Evolutionary conservation across 768 basidiomycete species (phyloP).

Genomic region (Psilocybe cubensis): DNA sequence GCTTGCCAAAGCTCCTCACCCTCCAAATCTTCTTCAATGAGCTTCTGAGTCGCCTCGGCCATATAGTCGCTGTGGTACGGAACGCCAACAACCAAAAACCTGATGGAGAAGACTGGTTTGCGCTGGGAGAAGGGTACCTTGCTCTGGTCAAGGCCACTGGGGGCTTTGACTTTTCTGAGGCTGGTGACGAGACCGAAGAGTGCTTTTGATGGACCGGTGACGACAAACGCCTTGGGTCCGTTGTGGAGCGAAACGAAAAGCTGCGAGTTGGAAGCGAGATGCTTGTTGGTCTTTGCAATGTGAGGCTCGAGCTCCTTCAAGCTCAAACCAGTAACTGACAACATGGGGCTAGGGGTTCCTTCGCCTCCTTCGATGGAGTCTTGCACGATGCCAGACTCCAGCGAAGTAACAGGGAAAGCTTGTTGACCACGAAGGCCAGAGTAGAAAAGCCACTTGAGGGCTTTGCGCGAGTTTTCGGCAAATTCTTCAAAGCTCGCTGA

Average conservation of each 20-base stretch:
- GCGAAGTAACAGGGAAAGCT: constrained; percentile 88
- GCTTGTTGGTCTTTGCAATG: constrained; percentile 84
- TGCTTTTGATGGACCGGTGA: constrained; percentile 89
- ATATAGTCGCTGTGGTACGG: constrained; percentile 96
- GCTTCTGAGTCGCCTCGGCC: constrained; percentile 69
- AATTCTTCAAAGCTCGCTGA: constrained; percentile 79
- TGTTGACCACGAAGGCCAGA: constrained; percentile 93
- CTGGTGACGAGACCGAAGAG: constrained; percentile 94
- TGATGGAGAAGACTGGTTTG: constrained; percentile 88
- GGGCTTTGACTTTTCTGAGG: constrained; percentile 88
- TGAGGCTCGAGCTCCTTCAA: constrained; percentile 80
- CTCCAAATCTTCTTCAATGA: constrained; percentile 74
- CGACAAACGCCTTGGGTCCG: constrained; percentile 87
- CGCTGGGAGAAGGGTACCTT: constrained; percentile 94
- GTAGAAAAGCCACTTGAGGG: constrained; percentile 91
- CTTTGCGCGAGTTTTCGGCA: constrained; percentile 76
- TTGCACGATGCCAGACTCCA: constrained; percentile 87
- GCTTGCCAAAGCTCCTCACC: constrained; percentile 79
- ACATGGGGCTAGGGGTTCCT: constrained; percentile 92
- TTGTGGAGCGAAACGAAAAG: constrained; percentile 91
- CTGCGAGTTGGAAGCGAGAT: constrained; percentile 79
- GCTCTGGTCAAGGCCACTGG: constrained; percentile 88
- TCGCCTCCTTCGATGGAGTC: constrained; percentile 93
- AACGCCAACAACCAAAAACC: constrained; percentile 94
- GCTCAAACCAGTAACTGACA: constrained; percentile 83